These are phyloP conservation scores for Ettlia oleoabundans DNA, from an alignment of 139 green algal genomes.

Conservation along the genomic window DNA sequence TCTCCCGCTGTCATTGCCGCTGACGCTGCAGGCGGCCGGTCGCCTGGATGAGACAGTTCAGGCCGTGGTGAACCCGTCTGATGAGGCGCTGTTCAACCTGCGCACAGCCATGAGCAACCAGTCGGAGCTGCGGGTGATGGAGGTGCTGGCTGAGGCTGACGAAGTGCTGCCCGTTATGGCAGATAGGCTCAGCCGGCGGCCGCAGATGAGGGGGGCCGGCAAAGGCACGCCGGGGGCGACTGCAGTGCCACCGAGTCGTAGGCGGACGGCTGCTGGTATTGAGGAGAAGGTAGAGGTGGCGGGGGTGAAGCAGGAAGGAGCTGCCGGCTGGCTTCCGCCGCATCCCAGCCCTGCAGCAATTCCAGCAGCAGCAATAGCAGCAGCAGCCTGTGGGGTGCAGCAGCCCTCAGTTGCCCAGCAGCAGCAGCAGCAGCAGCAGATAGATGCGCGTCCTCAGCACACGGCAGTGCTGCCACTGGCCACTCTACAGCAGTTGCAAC, in stretches of 20 bases:
- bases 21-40: slow-evolving; percentile 43
- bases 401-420: background rate
- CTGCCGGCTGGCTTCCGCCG: background rate
- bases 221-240: no score
- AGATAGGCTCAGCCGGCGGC: background rate
- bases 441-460: background rate
- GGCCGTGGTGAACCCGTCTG: slow-evolving; percentile 85
- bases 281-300: no score
- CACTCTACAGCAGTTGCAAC: background rate
- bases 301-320: no score
- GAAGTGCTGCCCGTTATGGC: slow-evolving; percentile 66
- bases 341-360: background rate
- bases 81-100: slow-evolving; percentile 87
- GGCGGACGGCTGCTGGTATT: no score
- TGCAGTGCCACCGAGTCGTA: no score
- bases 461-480: no score
- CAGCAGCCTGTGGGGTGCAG: background rate
- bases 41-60: slow-evolving; percentile 45
- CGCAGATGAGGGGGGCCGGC: no score
- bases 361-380: background rate
- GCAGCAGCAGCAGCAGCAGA: slow-evolving; percentile 13
- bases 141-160: slow-evolving; percentile 70
- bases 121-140: slow-evolving; percentile 59
- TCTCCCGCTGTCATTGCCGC: no score
- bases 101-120: slow-evolving; percentile 73